phyloP scores from a whole-genome alignment of 2,329 filamentous ascomycete genomes.

The Trichoderma asperellum region DNA sequence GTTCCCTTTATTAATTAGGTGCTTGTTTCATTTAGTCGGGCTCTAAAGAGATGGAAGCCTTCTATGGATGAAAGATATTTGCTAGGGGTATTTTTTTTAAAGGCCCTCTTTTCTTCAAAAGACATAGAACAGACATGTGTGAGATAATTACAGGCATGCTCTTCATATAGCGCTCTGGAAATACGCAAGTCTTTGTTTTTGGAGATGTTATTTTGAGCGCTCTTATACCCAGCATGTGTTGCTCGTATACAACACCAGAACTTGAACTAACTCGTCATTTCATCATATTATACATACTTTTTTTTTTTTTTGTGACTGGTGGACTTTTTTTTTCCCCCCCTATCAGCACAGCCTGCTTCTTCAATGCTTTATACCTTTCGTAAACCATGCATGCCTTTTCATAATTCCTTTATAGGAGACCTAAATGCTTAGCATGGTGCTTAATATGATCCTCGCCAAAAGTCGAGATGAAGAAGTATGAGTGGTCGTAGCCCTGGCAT shows the following conservation, averaged over 20 bases:
- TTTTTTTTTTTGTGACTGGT: not conserved
- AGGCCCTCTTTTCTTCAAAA: not conserved
- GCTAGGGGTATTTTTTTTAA: not conserved
- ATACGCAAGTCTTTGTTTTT: not conserved
- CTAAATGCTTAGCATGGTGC: conserved; percentile 84
- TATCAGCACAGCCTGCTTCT: not conserved
- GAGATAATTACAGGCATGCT: not conserved
- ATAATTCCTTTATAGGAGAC: conserved; percentile 38
- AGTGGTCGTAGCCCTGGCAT: conserved; percentile 86
- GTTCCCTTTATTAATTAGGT: not conserved
- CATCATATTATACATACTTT: not conserved
- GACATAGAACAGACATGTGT: not conserved
- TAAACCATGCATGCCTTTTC: not conserved
- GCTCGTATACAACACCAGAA: not conserved
- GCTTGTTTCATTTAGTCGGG: not conserved
- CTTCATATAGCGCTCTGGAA: not conserved
- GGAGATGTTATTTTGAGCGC: not conserved
- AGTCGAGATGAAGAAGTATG: conserved; percentile 92
- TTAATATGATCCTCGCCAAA: conserved; percentile 91
- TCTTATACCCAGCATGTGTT: not conserved
- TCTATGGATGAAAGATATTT: not conserved
- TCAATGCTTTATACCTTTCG: not conserved
- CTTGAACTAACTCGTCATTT: not conserved
- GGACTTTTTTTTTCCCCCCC: no score
- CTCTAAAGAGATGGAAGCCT: not conserved